Evolutionary conservation across 208 protist species (phyloP).

Genomic region (Herpetomonas samuelpessoai): DNA sequence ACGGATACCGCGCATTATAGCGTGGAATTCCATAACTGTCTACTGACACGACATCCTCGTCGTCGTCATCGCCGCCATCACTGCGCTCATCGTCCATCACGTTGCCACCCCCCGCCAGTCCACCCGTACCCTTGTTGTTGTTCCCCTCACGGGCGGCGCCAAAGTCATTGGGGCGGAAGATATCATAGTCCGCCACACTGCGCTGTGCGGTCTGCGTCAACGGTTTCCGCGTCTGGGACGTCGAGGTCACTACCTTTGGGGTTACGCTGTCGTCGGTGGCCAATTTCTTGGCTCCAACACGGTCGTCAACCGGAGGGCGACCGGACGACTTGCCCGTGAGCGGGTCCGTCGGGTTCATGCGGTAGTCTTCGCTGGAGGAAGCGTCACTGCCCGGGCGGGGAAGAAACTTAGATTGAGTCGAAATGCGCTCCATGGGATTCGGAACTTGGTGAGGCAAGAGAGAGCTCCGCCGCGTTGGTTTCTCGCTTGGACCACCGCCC

Average conservation of each 20-base stretch:
- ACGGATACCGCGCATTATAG: conserved; percentile 51
- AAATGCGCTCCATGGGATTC: neutral
- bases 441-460: neutral
- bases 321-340: neutral
- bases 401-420: neutral
- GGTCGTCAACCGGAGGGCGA: no score
- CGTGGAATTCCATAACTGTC: conserved; percentile 68
- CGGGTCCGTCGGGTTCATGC: neutral
- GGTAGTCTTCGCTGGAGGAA: neutral
- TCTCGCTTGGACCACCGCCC: neutral
- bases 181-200: neutral
- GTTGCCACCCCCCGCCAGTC: no score
- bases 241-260: neutral
- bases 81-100: neutral
- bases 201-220: neutral
- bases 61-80: conserved; percentile 12
- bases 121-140: no score
- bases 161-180: neutral
- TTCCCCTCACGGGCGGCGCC: no score
- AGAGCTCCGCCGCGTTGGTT: neutral
- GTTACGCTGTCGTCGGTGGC: neutral
- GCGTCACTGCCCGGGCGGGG: neutral
- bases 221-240: neutral
- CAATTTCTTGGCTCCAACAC: neutral
- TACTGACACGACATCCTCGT: conserved; percentile 30